phyloP scores from a whole-genome alignment of 345 rosid genomes.

The Adansonia digitata region DNA sequence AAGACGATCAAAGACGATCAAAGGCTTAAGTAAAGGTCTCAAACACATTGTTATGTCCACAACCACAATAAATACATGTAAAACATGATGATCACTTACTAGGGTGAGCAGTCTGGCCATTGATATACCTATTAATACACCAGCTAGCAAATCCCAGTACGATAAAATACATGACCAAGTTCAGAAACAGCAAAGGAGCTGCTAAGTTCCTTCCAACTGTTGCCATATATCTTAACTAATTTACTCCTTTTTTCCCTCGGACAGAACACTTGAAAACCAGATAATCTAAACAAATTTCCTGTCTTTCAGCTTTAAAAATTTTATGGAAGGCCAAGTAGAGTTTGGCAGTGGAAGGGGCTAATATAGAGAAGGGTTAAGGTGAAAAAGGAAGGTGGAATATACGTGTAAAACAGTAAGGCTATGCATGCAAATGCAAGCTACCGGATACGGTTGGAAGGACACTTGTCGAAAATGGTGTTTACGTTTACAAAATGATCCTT shows the following conservation, averaged over 20 bases:
- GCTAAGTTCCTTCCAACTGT: constrained; percentile 71
- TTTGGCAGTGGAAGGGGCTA: background rate
- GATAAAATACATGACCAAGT: constrained; percentile 68
- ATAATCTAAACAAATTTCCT: background rate
- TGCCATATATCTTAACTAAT: too few relatives aligned
- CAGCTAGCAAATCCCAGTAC: constrained; percentile 85
- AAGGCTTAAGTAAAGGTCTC: too few relatives aligned
- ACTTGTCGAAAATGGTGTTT: constrained; percentile 28
- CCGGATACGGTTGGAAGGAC: constrained; percentile 44
- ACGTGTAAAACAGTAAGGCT: constrained; percentile 23
- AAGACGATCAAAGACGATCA: too few relatives aligned
- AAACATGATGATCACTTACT: too few relatives aligned
- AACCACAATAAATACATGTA: too few relatives aligned
- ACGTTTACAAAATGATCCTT: background rate
- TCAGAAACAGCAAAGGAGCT: constrained; percentile 84
- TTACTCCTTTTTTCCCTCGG: background rate
- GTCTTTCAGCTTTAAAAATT: too few relatives aligned
- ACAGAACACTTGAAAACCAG: background rate
- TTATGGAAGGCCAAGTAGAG: too few relatives aligned
- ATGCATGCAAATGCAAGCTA: constrained; percentile 8
- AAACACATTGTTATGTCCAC: too few relatives aligned
- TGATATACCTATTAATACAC: constrained; percentile 66
- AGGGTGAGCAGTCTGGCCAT: constrained; percentile 76
- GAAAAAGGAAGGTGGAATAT: background rate
- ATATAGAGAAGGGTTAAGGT: constrained; percentile 18